Base-by-base conservation (phyloP, 805 yeast species). In the Danielia reshetovae region DNA sequence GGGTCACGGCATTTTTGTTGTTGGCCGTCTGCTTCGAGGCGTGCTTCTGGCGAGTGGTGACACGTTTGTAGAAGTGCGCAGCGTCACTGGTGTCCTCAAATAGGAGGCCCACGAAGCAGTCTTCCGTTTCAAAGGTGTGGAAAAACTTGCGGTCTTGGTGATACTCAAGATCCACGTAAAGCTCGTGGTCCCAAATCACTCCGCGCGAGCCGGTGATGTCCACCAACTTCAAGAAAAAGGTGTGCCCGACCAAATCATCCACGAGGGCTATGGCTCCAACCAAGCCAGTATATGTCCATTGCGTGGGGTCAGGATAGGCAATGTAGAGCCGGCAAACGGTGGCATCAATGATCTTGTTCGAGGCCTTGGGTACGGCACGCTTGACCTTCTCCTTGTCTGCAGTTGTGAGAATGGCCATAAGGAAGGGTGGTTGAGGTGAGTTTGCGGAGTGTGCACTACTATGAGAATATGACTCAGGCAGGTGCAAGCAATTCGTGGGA, bases 131-230 rank as follows among this genome's bases (percentile, higher is more conserved):
- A 62, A 93, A 93, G 5, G 94, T 72, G 57, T 93, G 97, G 71
- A 93, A 93, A 60, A 86, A 93, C 25, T 95, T 79, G 21, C 98
- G 75, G 59, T 93, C 98, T 59, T 93, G 97, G 53, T 85, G 77
- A 60, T 93, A 93, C 48, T 81, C 81, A 58, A 93, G 88, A 50
- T 85, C 82, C 9, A 86, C 80, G 51, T 85, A 90, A 31, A 93
- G 61, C 59, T 93, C 98, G 59, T 93, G 98, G 59, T 93, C 98
- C 98, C 98, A 93, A 0, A 93, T 46, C 0, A 93, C 95, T 23
- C 97, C 97, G 27, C 83, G 68, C 42, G 78, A 74, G 5, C 94
- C 95, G 24, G 68, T 53, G 21, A 90, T 78, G 52, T 93, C 98
- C 5, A 93, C 94, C 34, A 93, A 56, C 57, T 93, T 93, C 29